Evolutionary conservation across 306 rosid species (phyloP).

Genomic region (Dryas alaskensis): DNA sequence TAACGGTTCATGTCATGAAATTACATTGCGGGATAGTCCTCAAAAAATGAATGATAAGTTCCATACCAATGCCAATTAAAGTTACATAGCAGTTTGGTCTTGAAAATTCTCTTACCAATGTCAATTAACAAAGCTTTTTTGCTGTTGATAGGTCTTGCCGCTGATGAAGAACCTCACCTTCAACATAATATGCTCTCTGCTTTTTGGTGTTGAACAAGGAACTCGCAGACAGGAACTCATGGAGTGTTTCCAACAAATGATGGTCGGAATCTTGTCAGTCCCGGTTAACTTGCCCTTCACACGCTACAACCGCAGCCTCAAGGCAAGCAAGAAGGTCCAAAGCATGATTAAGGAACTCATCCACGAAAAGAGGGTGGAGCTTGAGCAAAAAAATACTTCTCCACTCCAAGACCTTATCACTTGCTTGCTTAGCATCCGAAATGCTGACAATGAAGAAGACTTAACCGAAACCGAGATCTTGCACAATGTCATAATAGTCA

Average conservation of each 20-base stretch:
- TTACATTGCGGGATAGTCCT: no score
- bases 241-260: conserved; percentile 42
- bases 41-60: no score
- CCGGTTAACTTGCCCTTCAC: conserved; percentile 73
- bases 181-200: conserved; percentile 60
- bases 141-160: conserved; percentile 51
- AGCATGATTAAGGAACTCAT: conserved; percentile 43
- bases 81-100: no score
- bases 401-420: conserved; percentile 59
- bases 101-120: no score
- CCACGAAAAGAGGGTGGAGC: conserved; percentile 39
- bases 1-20: no score
- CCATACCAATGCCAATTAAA: no score
- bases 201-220: conserved; percentile 64
- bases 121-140: background rate
- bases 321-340: conserved; percentile 50
- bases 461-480: conserved; percentile 64
- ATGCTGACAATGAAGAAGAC: conserved; percentile 34
- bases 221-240: conserved; percentile 46
- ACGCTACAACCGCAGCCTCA: conserved; percentile 56
- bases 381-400: conserved; percentile 35
- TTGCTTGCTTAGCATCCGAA: conserved; percentile 49
- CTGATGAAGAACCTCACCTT: conserved; percentile 73
- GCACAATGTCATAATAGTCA: conserved; percentile 52
- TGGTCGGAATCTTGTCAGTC: conserved; percentile 58